Percentiles rank a stretch among this genome's conserved stretches.
These are phyloP conservation scores for Leptographium lundbergii DNA, from an alignment of 2,329 filamentous ascomycete species.

Conservation along the genomic window DNA sequence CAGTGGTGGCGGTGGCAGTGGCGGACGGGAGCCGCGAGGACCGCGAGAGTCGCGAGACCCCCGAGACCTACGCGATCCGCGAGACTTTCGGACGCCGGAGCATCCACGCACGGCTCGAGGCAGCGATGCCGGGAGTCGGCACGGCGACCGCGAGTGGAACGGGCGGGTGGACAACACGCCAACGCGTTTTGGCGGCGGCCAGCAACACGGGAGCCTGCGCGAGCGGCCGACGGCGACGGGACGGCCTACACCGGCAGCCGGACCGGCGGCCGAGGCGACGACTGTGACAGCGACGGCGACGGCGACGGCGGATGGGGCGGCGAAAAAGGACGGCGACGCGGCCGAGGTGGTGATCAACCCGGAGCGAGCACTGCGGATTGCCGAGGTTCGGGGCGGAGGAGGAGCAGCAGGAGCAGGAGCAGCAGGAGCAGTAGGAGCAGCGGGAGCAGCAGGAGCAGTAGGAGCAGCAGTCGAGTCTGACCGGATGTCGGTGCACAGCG, in stretches of 20 bases:
- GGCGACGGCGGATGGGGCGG: background rate
- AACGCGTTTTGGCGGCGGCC: conserved; percentile 6
- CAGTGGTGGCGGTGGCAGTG: background rate
- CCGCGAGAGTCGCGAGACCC: conserved; percentile 23
- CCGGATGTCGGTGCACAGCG: background rate
- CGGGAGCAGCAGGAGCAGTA: conserved; percentile 25
- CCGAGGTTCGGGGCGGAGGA: conserved; percentile 13
- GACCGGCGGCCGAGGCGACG: background rate
- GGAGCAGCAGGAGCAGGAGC: too few species aligned
- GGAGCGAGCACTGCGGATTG: conserved; percentile 38
- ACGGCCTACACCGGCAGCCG: background rate
- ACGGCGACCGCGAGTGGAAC: conserved; percentile 26
- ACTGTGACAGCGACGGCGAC: background rate
- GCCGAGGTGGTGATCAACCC: conserved; percentile 41
- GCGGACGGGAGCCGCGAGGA: background rate
- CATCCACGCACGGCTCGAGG: conserved; percentile 27
- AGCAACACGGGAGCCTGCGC: background rate
- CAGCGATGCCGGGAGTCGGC: conserved; percentile 15
- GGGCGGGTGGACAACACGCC: conserved; percentile 15
- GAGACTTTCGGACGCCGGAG: conserved; percentile 25
- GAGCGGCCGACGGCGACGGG: conserved; percentile 10
- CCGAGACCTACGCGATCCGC: conserved; percentile 23
- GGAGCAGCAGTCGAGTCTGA: conserved; percentile 20
- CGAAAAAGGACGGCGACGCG: conserved; percentile 9
- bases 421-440: too few species aligned